Evolutionary conservation across 192 early-diverging fungal species (phyloP), one percentile per base, ranked within the genome.

Genomic region (Coemansia sp.): DNA sequence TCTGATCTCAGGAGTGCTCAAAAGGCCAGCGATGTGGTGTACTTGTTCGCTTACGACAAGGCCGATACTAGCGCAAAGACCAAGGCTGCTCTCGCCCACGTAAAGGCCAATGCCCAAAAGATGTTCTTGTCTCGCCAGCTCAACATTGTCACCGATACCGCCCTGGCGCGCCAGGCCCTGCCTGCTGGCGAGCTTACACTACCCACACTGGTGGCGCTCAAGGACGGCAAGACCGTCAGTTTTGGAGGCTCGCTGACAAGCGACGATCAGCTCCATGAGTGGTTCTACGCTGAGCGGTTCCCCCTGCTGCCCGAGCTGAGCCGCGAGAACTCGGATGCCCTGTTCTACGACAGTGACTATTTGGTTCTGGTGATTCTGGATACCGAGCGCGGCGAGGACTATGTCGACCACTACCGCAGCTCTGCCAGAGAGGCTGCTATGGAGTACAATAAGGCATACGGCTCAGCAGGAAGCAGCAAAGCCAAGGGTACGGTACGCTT

Each of bases 301-400:
- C 87, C 92, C 13, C 67, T 92, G 27, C 84, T 92, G 11, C 80
- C 89, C 2, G 73, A 85, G 35, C 67, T 95, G 16, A 82, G 77
- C n/a, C 80, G 85, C 59, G 79, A 82, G 29, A 94, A 93, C 64
- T 82, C 90, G 15, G 87, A 90, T 37, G 80, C 85, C 2, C 84
- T 93, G 68, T 82, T 95, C 68, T 84, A 88, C 34, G 83, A 87
- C 52, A 76, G 87, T 20, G 83, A 86, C 50, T 75, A 87, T 55
- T 72, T 94, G 1, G 84, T 92, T 0, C 71, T 96, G 65, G 86
- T 79, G 3, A 63, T 94, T 3, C 71, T 94, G 16, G 86, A 89
- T 65, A 38, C 74, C n/a, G 60, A 68, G 49, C 38, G 37, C 7
- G 70, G 71, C 40, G 60, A 58, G 37, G 73, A 69, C 34, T 40